phyloP scores from a whole-genome alignment of 2,329 filamentous ascomycete genomes.

The Didymella pomorum region DNA sequence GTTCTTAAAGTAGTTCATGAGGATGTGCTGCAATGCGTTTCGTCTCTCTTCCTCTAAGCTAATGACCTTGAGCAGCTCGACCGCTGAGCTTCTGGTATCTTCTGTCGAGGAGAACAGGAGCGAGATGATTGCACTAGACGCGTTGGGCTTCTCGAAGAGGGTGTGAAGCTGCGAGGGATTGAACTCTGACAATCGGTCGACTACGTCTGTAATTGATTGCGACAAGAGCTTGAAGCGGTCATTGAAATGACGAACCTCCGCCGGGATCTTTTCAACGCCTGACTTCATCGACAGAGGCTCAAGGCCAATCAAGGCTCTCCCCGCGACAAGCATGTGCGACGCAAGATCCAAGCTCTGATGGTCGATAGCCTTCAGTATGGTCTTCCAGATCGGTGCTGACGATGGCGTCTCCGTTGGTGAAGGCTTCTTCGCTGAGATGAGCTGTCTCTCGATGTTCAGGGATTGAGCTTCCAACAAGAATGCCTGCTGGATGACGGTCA shows the following conservation, averaged over 20 bases:
- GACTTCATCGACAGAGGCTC: conserved; percentile 69
- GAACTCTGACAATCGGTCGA: conserved; percentile 83
- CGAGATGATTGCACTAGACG: conserved; percentile 77
- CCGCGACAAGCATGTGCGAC: conserved; percentile 74
- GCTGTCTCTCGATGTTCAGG: conserved; percentile 71
- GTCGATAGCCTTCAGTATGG: conserved; percentile 73
- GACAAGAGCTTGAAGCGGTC: conserved; percentile 69
- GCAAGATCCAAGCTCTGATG: conserved; percentile 76
- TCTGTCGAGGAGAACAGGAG: conserved; percentile 83
- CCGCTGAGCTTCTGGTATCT: conserved; percentile 78
- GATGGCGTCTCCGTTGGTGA: conserved; percentile 72
- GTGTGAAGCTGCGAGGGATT: conserved; percentile 71
- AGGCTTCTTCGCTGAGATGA: conserved; percentile 67
- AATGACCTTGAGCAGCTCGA: conserved; percentile 83
- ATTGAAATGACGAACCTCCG: conserved; percentile 78
- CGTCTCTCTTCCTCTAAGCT: conserved; percentile 72
- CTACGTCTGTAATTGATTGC: conserved; percentile 72
- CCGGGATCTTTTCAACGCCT: conserved; percentile 52
- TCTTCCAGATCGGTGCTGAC: conserved; percentile 80
- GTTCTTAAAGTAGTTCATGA: conserved; percentile 64
- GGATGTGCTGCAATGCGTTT: conserved; percentile 68
- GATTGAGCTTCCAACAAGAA: conserved; percentile 76
- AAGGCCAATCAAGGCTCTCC: conserved; percentile 74
- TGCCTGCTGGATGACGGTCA: conserved; percentile 71
- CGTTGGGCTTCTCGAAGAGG: conserved; percentile 72